A percentile compares a stretch with the other conserved stretches of the same genome.
Conservation (phyloP, 352 stramenopile genomes). For the Phytophthora vignae region DNA sequence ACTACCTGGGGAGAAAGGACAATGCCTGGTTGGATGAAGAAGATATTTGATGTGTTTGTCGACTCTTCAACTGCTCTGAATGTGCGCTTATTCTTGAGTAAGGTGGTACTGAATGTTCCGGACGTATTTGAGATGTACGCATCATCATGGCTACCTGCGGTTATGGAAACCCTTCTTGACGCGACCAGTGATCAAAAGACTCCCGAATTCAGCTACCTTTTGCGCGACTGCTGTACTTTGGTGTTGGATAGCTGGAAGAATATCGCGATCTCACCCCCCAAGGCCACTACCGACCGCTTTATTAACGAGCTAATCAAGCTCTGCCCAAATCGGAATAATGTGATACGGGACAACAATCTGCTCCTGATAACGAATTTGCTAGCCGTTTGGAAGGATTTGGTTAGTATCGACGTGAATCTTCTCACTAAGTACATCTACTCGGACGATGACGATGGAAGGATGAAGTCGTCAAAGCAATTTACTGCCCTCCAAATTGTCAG, state of each 20-base stretch:
- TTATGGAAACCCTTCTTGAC: conserved; percentile 68
- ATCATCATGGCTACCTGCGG: conserved; percentile 53
- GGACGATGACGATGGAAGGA: conserved; percentile 47
- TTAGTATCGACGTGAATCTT: conserved; percentile 47
- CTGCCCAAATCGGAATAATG: conserved; percentile 56
- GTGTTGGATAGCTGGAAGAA: conserved; percentile 64
- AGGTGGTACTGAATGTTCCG: conserved; percentile 74
- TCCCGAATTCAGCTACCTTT: conserved; percentile 77
- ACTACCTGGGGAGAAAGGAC: conserved; percentile 48
- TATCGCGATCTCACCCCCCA: conserved; percentile 27
- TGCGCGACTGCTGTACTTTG: conserved; percentile 78
- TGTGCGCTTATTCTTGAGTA: conserved; percentile 76
- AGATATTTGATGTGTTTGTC: conserved; percentile 61
- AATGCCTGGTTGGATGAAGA: conserved; percentile 88
- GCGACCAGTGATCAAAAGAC: conserved; percentile 38
- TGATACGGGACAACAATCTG: conserved; percentile 78
- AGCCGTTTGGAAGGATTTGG: conserved; percentile 56
- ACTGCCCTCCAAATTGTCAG: conserved; percentile 70
- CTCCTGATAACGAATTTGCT: conserved; percentile 65
- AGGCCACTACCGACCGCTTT: conserved; percentile 50
- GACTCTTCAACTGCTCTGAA: conserved; percentile 54
- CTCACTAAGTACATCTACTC: conserved; percentile 51
- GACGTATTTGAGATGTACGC: conserved; percentile 64
- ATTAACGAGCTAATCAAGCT: conserved; percentile 65
- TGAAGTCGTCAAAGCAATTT: conserved; percentile 56